Evolutionary conservation across 768 basidiomycete species (phyloP), one percentile per base, ranked within the genome.

Genomic region (Calvatia gigantea): DNA sequence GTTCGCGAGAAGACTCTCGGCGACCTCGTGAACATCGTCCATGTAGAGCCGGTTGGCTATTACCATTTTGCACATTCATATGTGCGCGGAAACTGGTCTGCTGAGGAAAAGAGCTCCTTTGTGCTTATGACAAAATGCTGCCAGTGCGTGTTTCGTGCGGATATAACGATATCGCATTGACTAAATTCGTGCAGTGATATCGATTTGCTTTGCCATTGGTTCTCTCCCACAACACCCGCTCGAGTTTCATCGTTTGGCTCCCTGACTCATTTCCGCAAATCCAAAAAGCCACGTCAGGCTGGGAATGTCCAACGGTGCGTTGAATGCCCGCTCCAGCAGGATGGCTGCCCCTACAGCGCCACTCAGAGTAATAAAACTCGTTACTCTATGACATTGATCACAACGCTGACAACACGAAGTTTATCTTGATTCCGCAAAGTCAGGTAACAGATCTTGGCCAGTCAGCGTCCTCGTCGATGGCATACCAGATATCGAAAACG

Each of bases 61-160:
- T 91, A 79, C 63, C 93, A 94, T 68, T 94, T 94, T 69, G 89
- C 92, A 1, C 93, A 95, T 68, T 91, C 89, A 0, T 95, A 83
- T 63, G 93, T 95, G 28, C 82, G 93, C 31, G 93, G 81, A 27
- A 86, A 86, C 65, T 95, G 93, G 93, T 69, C 74, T 2, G 82
- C 75, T 23, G 88, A 94, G 65, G 69, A 72, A 2, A 72, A 77
- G 5, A 87, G 88, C 61, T 86, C 84, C 21, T 94, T 94, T 68
- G 84, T 87, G 12, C 78, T 95, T 49, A 84, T 95, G 86, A 87
- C 91, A 15, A 95, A 95, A 74, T 85, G 85, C 61, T 95, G 89
- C 80, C 93, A 95, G 91, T 92, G 67, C 64, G 85, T 72, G 46
- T 50, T n/a, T 37, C 37, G 45, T 44, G 21, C 31, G 17, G 25